Evolutionary conservation across 2,329 filamentous ascomycete species (phyloP), one percentile per base, ranked within the genome.

Genomic region (Botrytis paeoniae): DNA sequence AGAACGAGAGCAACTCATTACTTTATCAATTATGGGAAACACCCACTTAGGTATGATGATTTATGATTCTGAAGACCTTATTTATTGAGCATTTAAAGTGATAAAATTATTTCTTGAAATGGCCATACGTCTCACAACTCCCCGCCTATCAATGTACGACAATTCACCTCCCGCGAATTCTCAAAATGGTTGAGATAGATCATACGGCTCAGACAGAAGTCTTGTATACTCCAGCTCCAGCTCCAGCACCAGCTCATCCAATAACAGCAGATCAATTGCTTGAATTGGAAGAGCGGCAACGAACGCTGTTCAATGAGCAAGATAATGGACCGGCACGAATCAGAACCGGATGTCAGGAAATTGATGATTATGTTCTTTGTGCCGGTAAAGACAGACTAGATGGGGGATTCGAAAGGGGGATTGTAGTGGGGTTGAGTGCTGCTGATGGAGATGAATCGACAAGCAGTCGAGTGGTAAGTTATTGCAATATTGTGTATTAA

Each of bases 381-480:
- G 75, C 75, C 3, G 29, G 51, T 12, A 76, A 66, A 73, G 76
- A 41, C 76, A 75, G 3, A 39, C 66, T 22, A 25, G 32, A 37
- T 32, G 35, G 65, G 6, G 65, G 76, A 10, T 68, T 78, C 32
- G 75, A 76, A 51, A 76, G 77, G n/a, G 78, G 78, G 1, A 32
- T 77, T 60, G 76, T 81, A 20, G 63, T 80, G 25, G 80, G 80
- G 4, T 69, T 80, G 32, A 78, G 77, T 76, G 78, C 74, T 75
- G 63, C 75, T 79, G 37, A 65, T 79, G 51, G 79, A 77, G 18
- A 72, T 78, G 60, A 78, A 76, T 76, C 20, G 4, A 70, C 32
- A 32, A 77, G 77, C 59, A 78, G 78, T 43, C 75, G 76, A 66
- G 72, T 80, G 73, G 80, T 81, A 66, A 77, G 79, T 78, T 66